Conservation (phyloP, 345 rosid species). For the Raphanus raphanistrum region DNA sequence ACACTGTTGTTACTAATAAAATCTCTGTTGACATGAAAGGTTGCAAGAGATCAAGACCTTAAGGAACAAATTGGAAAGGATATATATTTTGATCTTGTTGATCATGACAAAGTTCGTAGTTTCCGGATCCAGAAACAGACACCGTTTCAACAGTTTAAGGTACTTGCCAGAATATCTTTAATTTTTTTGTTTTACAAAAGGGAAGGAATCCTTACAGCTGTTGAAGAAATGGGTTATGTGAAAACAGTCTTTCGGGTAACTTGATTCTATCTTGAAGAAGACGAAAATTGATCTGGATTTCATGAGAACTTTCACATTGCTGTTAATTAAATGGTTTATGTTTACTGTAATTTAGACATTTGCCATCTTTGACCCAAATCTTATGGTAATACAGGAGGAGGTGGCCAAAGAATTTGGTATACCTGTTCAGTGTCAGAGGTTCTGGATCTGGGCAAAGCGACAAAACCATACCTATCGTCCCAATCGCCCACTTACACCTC, state of each 20-base stretch:
- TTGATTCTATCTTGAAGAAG: slow-evolving; percentile 6
- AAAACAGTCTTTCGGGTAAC: neutral
- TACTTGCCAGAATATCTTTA: slow-evolving; percentile 30
- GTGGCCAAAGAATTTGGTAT: slow-evolving; percentile 88
- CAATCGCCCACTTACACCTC: slow-evolving; percentile 69
- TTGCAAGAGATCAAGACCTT: slow-evolving; percentile 89
- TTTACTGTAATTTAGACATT: slow-evolving; percentile 1
- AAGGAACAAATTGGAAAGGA: slow-evolving; percentile 86
- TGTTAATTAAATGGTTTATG: neutral
- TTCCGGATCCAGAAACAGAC: slow-evolving; percentile 89
- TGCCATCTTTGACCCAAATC: slow-evolving; percentile 10
- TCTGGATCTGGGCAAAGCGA: slow-evolving; percentile 98
- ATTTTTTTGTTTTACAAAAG: neutral
- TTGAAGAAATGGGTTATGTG: slow-evolving; percentile 6
- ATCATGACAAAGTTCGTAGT: slow-evolving; percentile 89
- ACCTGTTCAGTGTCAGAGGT: slow-evolving; percentile 81
- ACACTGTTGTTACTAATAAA: slow-evolving; percentile 11
- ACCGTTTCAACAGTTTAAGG: slow-evolving; percentile 80
- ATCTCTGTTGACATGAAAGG: slow-evolving; percentile 45
- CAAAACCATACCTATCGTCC: slow-evolving; percentile 95
- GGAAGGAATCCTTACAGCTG: neutral
- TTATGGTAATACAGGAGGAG: slow-evolving; percentile 65
- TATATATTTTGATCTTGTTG: slow-evolving; percentile 91
- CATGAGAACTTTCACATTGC: neutral
- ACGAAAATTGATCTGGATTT: slow-evolving; percentile 3